Evolutionary conservation across 164 flowering plant species (phyloP), one percentile per base, ranked within the genome.

Genomic region (Macadamia tetraphylla): DNA sequence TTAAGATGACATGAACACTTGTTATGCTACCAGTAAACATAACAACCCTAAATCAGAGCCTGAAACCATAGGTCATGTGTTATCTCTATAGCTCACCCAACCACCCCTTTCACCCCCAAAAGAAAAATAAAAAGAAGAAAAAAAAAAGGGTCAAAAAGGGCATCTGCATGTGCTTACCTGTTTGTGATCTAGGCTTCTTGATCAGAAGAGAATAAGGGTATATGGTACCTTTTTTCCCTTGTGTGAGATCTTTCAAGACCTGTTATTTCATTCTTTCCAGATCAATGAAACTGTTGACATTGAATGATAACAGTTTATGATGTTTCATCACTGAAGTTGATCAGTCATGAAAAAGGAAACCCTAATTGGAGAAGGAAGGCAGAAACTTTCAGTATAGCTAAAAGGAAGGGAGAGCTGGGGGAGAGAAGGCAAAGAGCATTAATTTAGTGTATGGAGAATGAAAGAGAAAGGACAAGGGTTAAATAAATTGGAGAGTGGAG

Each of bases 381-480:
- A 71, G 77, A 60, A 67, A 76, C 72, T 74, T 35, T 75, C 66
- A 69, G 79, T 64, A 67, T 35, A 35, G 60, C 15, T 52, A 64
- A 74, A 72, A 63, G 58, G 52, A 29, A 67, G 49, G 73, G 58
- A 78, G 70, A 59, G 3, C 40, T 5, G 57, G 52, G 67, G 59
- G 65, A 64, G 65, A 63, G 68, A 71, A 65, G 78, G 76, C 73
- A 77, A 79, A 74, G 79, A 70, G 78, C 71, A 77, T 35, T 23
- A 23, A 23, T 66, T 77, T 68, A 69, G 79, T 74, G 80, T 70
- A 72, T 43, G 80, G 76, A 73, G 77, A 70, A 71, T 80, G 69
- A 73, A 70, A 70, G 74, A 73, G 81, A 81, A 83, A 79, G 78
- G 74, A 67, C 57, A 9, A 81, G 80, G 64, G 84, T 79, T 76